Percentiles rank a stretch among this genome's conserved stretches.
Evolutionary conservation across 352 stramenopile genomes (phyloP).

Genomic region (Pythium aristosporum): DNA sequence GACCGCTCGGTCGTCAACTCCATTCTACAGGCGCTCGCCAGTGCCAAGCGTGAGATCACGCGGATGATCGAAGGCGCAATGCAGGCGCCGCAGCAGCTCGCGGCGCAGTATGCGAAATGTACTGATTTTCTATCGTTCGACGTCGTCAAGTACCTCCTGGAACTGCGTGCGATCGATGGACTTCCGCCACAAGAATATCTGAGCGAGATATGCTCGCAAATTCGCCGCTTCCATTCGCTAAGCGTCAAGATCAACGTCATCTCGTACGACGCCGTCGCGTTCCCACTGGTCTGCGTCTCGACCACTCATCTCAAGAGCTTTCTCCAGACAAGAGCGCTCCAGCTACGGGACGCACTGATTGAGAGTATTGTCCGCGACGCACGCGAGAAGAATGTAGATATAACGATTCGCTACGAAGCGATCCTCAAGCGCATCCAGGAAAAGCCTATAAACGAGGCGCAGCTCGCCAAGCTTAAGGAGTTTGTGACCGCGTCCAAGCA

Average conservation of each 20-base stretch:
- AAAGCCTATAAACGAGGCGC: conserved; percentile 91
- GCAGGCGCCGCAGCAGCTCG: conserved; percentile 59
- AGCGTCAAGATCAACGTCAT: conserved; percentile 59
- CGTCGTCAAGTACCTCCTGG: conserved; percentile 64
- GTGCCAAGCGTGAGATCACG: conserved; percentile 54
- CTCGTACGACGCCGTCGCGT: conserved; percentile 70
- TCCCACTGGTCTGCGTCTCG: conserved; percentile 80
- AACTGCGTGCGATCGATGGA: conserved; percentile 43
- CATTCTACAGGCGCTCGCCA: conserved; percentile 43
- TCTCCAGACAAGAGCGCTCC: conserved; percentile 62
- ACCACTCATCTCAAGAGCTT: conserved; percentile 64
- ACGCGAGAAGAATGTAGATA: conserved; percentile 82
- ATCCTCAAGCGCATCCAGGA: conserved; percentile 90
- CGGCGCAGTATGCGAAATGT: conserved; percentile 70
- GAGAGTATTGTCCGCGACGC: conserved; percentile 77
- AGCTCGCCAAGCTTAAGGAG: conserved; percentile 87
- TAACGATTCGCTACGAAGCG: conserved; percentile 86
- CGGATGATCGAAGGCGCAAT: conserved; percentile 65
- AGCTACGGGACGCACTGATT: conserved; percentile 79
- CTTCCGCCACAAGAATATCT: conserved; percentile 34
- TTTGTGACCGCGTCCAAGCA: conserved; percentile 86
- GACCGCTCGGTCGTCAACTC: conserved; percentile 45
- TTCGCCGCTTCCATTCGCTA: conserved; percentile 77
- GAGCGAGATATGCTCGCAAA: conserved; percentile 55
- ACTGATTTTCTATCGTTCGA: conserved; percentile 86